Evolutionary conservation across 164 flowering plant genomes (phyloP).

Genomic region (Stephania yunnanensis): DNA sequence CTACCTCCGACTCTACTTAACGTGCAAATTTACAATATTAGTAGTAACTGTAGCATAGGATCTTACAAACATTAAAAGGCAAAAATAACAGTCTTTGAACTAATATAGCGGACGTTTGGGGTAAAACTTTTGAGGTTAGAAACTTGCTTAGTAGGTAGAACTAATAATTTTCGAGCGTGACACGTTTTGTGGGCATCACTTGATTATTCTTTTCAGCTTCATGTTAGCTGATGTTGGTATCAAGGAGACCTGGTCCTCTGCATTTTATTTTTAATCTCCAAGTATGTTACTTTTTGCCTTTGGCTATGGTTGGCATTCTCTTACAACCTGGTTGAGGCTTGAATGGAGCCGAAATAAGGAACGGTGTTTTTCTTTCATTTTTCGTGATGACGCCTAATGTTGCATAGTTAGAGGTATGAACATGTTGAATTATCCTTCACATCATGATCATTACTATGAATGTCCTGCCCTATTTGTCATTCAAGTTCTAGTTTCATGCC

Average conservation of each 20-base stretch:
- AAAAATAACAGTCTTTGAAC: neutral
- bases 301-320: neutral
- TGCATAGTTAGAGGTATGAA: too few relatives aligned
- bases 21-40: neutral
- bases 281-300: neutral
- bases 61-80: neutral
- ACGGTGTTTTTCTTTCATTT: too few relatives aligned
- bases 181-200: neutral
- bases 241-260: too few relatives aligned
- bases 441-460: neutral
- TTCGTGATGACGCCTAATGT: too few relatives aligned
- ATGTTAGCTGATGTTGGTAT: too few relatives aligned
- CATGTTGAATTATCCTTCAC: neutral
- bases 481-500: neutral
- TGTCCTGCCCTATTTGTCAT: neutral
- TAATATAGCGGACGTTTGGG: neutral
- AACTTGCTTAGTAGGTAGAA: neutral
- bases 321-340: too few relatives aligned
- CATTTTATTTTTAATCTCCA: neutral
- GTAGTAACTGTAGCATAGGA: neutral
- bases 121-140: neutral
- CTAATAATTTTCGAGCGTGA: neutral
- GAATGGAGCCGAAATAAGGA: too few relatives aligned
- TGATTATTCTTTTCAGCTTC: too few relatives aligned
- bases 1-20: constrained; percentile 5